These are phyloP conservation scores for Boletellus sp. DNA, from an alignment of 1,284 basidiomycete genomes.

Conservation along the genomic window DNA sequence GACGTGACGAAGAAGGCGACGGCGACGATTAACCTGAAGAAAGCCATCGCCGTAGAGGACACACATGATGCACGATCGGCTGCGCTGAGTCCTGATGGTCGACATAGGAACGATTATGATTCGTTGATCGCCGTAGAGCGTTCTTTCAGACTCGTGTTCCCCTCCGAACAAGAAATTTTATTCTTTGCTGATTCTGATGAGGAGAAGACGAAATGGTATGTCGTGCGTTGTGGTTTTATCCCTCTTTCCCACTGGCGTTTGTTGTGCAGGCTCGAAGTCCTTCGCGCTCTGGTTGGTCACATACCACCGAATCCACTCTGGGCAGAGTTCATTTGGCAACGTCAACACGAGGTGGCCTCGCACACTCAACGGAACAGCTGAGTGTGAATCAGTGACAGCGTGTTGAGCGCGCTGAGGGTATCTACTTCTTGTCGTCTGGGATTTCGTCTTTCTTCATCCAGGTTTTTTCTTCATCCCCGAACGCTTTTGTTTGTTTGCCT, in stretches of 20 bases:
- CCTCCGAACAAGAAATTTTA: slow-evolving; percentile 74
- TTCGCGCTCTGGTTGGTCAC: slow-evolving; percentile 76
- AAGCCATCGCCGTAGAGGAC: slow-evolving; percentile 77
- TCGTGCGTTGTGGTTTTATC: slow-evolving; percentile 10
- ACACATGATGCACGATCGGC: slow-evolving; percentile 54
- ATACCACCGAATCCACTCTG: slow-evolving; percentile 88
- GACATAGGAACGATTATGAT: slow-evolving; percentile 61
- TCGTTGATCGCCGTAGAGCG: slow-evolving; percentile 74
- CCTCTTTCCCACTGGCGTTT: slow-evolving; percentile 1
- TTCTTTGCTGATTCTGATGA: slow-evolving; percentile 93
- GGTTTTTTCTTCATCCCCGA: slow-evolving; percentile 8
- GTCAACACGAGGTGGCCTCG: slow-evolving; percentile 48
- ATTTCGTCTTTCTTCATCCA: neutral
- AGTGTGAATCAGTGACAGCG: neutral
- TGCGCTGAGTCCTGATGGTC: slow-evolving; percentile 44
- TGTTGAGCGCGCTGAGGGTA: neutral
- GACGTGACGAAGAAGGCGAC: slow-evolving; percentile 92
- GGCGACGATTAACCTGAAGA: slow-evolving; percentile 87
- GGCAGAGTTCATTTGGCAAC: slow-evolving; percentile 85
- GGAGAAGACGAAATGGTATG: slow-evolving; percentile 85
- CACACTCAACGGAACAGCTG: slow-evolving; percentile 10
- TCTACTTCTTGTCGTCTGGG: neutral
- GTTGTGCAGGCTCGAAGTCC: slow-evolving; percentile 69
- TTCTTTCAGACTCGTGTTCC: slow-evolving; percentile 85
- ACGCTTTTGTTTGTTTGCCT: slow-evolving; percentile 6